These are phyloP conservation scores for Clathrus columnatus DNA, from an alignment of 768 basidiomycete species.

Conservation along the genomic window DNA sequence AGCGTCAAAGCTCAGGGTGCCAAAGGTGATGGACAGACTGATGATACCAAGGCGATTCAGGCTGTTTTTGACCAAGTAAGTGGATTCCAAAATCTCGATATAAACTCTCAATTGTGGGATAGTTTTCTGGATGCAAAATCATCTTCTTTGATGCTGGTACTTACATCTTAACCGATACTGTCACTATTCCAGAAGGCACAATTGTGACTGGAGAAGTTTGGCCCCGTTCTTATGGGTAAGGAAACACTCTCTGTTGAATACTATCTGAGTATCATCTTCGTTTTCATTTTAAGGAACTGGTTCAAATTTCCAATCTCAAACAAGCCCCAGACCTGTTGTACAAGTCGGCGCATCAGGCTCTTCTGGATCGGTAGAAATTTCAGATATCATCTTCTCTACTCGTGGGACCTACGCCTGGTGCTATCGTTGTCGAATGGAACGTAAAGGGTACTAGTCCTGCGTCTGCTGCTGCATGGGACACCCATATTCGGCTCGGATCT, in stretches of 20 bases:
- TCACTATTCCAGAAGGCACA: slow-evolving; percentile 50
- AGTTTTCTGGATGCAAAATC: slow-evolving; percentile 70
- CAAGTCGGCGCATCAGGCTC: no score
- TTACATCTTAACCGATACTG: slow-evolving; percentile 44
- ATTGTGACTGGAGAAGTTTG: slow-evolving; percentile 55
- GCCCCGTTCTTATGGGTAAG: slow-evolving; percentile 47
- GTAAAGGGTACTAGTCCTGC: slow-evolving; percentile 45
- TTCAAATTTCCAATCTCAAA: no score
- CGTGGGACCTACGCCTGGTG: slow-evolving; percentile 47
- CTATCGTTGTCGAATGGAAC: slow-evolving; percentile 53
- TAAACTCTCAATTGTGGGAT: slow-evolving; percentile 2
- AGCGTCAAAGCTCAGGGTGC: slow-evolving; percentile 66
- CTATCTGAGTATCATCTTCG: background rate
- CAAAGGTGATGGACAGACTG: slow-evolving; percentile 65
- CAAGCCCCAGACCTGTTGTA: no score
- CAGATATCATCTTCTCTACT: slow-evolving; percentile 56
- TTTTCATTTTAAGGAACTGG: no score
- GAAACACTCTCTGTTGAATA: background rate
- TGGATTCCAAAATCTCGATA: no score
- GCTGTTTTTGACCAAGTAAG: slow-evolving; percentile 49
- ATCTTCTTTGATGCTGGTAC: slow-evolving; percentile 73
- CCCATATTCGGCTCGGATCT: slow-evolving; percentile 38
- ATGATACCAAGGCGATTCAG: slow-evolving; percentile 65
- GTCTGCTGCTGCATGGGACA: slow-evolving; percentile 50
- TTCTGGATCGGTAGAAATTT: no score